Evolutionary conservation across 163 green algal genomes (phyloP).

Genomic region (Volvox carteri): DNA sequence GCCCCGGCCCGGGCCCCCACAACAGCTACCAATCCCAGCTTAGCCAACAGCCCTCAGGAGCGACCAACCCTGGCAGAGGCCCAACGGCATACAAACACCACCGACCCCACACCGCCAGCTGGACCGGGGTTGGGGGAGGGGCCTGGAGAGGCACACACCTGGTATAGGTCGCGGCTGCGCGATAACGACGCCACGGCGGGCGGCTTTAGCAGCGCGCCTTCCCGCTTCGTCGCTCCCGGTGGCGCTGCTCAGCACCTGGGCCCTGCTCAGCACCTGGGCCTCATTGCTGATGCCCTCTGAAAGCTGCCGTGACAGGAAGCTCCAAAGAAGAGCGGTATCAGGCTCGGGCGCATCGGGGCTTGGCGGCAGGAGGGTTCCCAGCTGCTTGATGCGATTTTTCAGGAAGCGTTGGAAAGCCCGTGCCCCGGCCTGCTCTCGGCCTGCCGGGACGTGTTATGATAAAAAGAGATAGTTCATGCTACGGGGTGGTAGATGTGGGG

Average conservation of each 20-base stretch:
- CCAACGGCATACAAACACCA: too few relatives aligned
- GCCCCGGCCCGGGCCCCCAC: too few relatives aligned
- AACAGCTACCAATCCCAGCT: too few relatives aligned
- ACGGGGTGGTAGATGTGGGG: too few relatives aligned
- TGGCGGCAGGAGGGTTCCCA: slow-evolving; percentile 32
- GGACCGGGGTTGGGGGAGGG: too few relatives aligned
- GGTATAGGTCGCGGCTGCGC: neutral
- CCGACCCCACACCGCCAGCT: too few relatives aligned
- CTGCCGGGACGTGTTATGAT: too few relatives aligned
- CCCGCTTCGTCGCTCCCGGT: neutral
- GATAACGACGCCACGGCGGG: slow-evolving; percentile 8
- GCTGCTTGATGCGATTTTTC: slow-evolving; percentile 12
- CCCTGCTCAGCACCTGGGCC: neutral
- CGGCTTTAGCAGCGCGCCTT: neutral
- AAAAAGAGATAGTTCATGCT: too few relatives aligned
- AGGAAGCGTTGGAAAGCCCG: slow-evolving; percentile 19
- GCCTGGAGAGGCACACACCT: slow-evolving; percentile 5
- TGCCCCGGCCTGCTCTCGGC: neutral
- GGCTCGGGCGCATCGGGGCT: slow-evolving; percentile 6
- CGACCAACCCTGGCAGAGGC: too few relatives aligned
- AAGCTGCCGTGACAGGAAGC: slow-evolving; percentile 33
- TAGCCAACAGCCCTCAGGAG: too few relatives aligned
- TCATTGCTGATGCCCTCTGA: slow-evolving; percentile 26
- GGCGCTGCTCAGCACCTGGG: too few relatives aligned
- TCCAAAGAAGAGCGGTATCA: slow-evolving; percentile 16